Conservation (phyloP, 805 yeast species). For the Yarrowia phangngaensis region DNA sequence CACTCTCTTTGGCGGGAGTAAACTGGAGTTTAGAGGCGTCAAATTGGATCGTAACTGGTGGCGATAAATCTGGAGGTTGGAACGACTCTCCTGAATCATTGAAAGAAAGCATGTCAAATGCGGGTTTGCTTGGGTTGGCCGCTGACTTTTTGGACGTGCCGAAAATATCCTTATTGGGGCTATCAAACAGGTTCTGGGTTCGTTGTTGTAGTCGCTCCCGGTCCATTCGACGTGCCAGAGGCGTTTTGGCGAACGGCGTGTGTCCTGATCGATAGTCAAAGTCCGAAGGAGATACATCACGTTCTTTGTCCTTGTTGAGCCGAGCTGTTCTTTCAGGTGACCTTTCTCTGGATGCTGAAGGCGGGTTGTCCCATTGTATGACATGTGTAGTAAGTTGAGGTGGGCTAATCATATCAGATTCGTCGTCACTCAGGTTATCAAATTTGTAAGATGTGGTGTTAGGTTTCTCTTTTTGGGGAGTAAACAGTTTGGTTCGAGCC, state of each 20-base stretch:
- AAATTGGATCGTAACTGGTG: slow-evolving; percentile 19
- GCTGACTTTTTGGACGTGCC: neutral
- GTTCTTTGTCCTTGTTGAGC: slow-evolving; percentile 3
- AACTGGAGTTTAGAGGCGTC: slow-evolving; percentile 19
- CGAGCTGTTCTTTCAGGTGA: slow-evolving; percentile 2
- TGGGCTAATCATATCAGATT: slow-evolving; percentile 30
- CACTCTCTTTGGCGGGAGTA: slow-evolving; percentile 12
- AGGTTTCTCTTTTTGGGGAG: neutral
- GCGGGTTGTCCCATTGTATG: slow-evolving; percentile 29
- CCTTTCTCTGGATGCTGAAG: slow-evolving; percentile 2
- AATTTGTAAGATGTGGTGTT: neutral
- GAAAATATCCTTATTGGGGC: slow-evolving; percentile 17
- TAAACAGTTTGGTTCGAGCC: slow-evolving; percentile 9
- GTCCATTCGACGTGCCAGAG: slow-evolving; percentile 13
- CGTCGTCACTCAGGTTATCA: slow-evolving; percentile 16
- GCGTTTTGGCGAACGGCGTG: slow-evolving; percentile 18
- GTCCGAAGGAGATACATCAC: slow-evolving; percentile 2
- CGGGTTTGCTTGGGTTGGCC: neutral
- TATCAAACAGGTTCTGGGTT: slow-evolving; percentile 12
- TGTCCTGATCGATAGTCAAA: slow-evolving; percentile 17
- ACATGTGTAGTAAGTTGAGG: slow-evolving; percentile 28
- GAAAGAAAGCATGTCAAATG: slow-evolving; percentile 13
- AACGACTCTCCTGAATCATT: slow-evolving; percentile 14
- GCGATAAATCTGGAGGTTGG: slow-evolving; percentile 14
- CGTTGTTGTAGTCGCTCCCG: slow-evolving; percentile 8